A percentile compares a stretch with the other conserved stretches of the same genome.
These are phyloP conservation scores for Nakazawaea laoshanensis DNA, from an alignment of 805 yeast species.

Conservation along the genomic window DNA sequence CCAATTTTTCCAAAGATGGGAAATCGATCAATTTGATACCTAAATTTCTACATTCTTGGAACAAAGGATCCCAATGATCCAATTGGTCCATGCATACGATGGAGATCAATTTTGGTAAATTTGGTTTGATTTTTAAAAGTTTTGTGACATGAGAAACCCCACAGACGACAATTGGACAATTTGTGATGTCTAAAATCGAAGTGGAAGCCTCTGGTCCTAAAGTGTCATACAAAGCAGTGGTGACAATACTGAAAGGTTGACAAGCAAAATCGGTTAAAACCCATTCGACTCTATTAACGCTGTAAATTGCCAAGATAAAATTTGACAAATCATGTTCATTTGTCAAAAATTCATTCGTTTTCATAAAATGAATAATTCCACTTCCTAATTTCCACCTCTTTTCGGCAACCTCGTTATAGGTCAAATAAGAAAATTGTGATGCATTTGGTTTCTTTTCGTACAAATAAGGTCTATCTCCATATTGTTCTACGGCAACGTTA, in stretches of 20 bases:
- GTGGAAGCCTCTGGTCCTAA: conserved; percentile 52
- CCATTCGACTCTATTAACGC: conserved; percentile 63
- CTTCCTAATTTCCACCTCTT: conserved; percentile 44
- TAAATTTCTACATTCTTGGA: conserved; percentile 25
- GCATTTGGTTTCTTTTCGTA: conserved; percentile 28
- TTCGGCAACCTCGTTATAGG: conserved; percentile 31
- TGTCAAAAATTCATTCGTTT: conserved; percentile 9
- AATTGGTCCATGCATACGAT: conserved; percentile 50
- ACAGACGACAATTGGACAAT: conserved; percentile 48
- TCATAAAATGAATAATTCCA: conserved; percentile 40
- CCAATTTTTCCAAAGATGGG: conserved; percentile 36
- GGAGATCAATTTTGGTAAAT: conserved; percentile 31
- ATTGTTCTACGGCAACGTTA: conserved; percentile 17
- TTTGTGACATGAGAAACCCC: conserved; percentile 41
- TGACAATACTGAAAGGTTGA: conserved; percentile 44
- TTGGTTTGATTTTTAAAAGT: conserved; percentile 36
- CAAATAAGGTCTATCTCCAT: conserved; percentile 24
- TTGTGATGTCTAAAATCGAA: conserved; percentile 53
- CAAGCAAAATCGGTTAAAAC: conserved; percentile 61
- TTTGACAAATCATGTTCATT: conserved; percentile 13
- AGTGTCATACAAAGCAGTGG: conserved; percentile 49
- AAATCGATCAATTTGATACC: conserved; percentile 22
- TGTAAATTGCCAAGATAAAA: conserved; percentile 47
- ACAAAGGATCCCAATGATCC: conserved; percentile 21
- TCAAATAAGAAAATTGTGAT: conserved; percentile 32